These are phyloP conservation scores for Thalassiosira ordinaria DNA, from an alignment of 352 stramenopile species.

Conservation along the genomic window DNA sequence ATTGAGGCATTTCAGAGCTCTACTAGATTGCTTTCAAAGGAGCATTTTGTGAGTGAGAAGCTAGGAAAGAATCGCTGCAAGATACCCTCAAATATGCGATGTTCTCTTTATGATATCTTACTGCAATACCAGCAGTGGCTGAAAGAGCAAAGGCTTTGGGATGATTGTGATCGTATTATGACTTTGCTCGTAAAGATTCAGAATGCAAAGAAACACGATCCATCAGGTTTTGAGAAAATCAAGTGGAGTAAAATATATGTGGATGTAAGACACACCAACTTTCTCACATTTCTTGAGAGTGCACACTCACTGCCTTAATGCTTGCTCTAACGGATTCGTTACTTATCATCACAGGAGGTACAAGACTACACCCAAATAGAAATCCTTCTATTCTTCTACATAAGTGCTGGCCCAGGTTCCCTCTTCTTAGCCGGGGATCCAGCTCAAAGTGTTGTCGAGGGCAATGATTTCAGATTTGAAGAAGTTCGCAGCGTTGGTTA, in stretches of 20 bases:
- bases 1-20: constrained; percentile 66
- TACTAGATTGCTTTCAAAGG: constrained; percentile 33
- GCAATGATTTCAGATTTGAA: constrained; percentile 80
- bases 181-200: constrained; percentile 33
- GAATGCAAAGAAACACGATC: constrained; percentile 18
- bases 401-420: constrained; percentile 44
- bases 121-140: constrained; percentile 61
- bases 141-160: constrained; percentile 55
- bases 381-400: constrained; percentile 68
- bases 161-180: constrained; percentile 65
- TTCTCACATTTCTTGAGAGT: no score
- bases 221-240: constrained; percentile 33
- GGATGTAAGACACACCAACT: no score
- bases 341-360: no score
- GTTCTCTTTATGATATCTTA: constrained; percentile 59
- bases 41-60: constrained; percentile 56
- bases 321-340: no score
- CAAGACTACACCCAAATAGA: constrained; percentile 73
- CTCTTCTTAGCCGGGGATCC: constrained; percentile 80
- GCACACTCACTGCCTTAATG: no score
- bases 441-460: constrained; percentile 64
- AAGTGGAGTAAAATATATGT: constrained; percentile 62
- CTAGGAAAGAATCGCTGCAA: constrained; percentile 69
- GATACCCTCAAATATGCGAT: constrained; percentile 41
- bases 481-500: constrained; percentile 67